phyloP scores from a whole-genome alignment of 306 rosid genomes.

The Vigna radiata region DNA sequence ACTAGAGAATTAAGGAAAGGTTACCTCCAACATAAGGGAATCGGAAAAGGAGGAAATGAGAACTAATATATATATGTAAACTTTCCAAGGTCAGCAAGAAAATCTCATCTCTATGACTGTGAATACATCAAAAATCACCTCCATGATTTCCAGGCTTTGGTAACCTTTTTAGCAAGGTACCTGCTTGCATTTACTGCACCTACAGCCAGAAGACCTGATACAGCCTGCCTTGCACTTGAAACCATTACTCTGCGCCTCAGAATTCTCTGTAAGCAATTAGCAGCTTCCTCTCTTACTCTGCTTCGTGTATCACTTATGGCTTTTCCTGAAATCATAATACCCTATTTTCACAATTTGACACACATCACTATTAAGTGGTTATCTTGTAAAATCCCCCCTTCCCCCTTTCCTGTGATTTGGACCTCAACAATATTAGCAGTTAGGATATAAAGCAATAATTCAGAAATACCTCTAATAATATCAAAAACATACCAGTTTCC shows the following conservation, averaged over 20 bases:
- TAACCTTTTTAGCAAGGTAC: conserved; percentile 69
- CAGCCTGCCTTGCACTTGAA: conserved; percentile 91
- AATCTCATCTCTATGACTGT: not conserved
- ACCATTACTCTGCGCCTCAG: conserved; percentile 76
- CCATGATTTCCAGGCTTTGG: conserved; percentile 89
- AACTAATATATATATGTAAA: conserved; percentile 13
- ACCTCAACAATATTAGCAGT: not conserved
- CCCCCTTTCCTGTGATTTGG: not conserved
- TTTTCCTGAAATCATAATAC: conserved; percentile 59
- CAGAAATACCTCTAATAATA: conserved; percentile 21
- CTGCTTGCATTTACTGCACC: conserved; percentile 74
- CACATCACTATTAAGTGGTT: conserved; percentile 30
- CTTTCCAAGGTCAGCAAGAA: conserved; percentile 27
- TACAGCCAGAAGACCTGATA: conserved; percentile 77
- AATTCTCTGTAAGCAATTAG: conserved; percentile 71
- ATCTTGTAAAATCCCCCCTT: not conserved
- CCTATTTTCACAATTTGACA: conserved; percentile 28
- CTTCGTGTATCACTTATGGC: conserved; percentile 47
- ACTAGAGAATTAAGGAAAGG: not conserved
- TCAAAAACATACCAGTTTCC: conserved; percentile 63
- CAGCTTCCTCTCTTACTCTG: conserved; percentile 73
- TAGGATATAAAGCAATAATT: conserved; percentile 20
- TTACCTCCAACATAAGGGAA: conserved; percentile 1
- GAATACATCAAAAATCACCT: conserved; percentile 40
- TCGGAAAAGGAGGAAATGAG: not conserved